Evolutionary conservation across 2,329 filamentous ascomycete genomes (phyloP), one percentile per base, ranked within the genome.

Genomic region (Venturia aucupariae): DNA sequence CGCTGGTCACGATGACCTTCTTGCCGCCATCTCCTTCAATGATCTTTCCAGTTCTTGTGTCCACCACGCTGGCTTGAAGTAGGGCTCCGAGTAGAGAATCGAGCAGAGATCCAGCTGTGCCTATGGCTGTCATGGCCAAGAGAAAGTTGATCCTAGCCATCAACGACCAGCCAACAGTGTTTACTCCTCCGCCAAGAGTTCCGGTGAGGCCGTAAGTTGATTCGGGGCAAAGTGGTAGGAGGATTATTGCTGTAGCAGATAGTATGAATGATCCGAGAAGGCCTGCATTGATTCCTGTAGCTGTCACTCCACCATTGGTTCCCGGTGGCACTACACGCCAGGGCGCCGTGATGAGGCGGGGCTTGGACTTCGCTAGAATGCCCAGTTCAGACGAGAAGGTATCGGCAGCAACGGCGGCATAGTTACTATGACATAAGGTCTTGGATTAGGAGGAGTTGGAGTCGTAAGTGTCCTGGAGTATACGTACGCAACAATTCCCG

Each of bases 341-440:
- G 19, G 83, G 85, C 17, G 90, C 92, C 4, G 91, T 97, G 72
- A 99, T 93, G 44, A 99, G 84, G 42, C 92, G 86, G 10, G 94
- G 94, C 55, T 84, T 79, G 30, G 82, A 82, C 66, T 82, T 84
- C 7, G 92, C 89, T 15, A 99, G 81, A 65, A 99, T 99, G 17
- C 94, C 94, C 24, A 99, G 86, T 78, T 99, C 94, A 13, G 92
- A 96, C 65, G 90, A 92, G 74, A 97, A 94, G 0, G 94, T 99
- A 75, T 99, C 94, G 61, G 93, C 90, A 24, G 91, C 86, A 11
- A 96, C 92, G 60, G 90, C 90, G 32, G 92, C 93, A 72, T 99
- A 99, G 77, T 96, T 93, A 42, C 86, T 86, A 60, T 79, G 39
- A 13, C 8, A 30, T 57, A n/a, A n/a, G n/a, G n/a, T 19, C 59